Base-by-base conservation (phyloP, 2,329 filamentous ascomycete genomes). In the Penicillium sp. region DNA sequence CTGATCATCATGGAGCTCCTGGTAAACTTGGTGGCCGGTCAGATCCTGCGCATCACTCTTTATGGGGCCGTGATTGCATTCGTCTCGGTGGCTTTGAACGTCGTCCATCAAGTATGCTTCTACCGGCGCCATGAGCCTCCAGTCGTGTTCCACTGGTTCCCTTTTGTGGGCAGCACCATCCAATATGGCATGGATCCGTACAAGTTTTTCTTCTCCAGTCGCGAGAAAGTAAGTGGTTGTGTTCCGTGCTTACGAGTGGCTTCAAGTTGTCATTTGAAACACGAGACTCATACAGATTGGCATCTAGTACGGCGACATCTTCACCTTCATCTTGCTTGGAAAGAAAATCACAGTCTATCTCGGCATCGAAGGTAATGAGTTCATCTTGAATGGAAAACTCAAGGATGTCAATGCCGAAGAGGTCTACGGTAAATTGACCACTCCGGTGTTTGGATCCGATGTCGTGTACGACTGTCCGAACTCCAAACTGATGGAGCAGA, bases 381-480 rank as follows among this genome's bases (percentile, higher is more conserved):
- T 95, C 64, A 90, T 95, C 53, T 77, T 95, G 53, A 95, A 95
- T 64, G 89, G 87, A 57, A 94, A 94, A 72, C 76, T 88, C 58
- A 87, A 86, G 71, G 88, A 95, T 60, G 84, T 94, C 57, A 89
- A 85, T 62, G 89, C 89, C 16, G 89, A 95, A 70, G 88, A 95
- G 59, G 84, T 94, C 51, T 95, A 95, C 69, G 81, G 79, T 42
- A 83, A 86, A 36, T 75, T 95, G 39, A 80, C 76, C 13, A 82
- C 77, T 2, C 80, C 80, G 5, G 78, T 83, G 4, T 94, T 94
- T 61, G 88, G 88, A 49, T 82, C 81, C 49, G 87, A 89, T 65
- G 87, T 94, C 17, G 85, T 94, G 28, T 94, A 94, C 61, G 88
- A 94, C 65, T 94, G 87, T 68, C 87, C 88, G 20, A 94, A 94